Base-by-base conservation (phyloP, 202 grass and related monocot species). In the Setaria italica region DNA sequence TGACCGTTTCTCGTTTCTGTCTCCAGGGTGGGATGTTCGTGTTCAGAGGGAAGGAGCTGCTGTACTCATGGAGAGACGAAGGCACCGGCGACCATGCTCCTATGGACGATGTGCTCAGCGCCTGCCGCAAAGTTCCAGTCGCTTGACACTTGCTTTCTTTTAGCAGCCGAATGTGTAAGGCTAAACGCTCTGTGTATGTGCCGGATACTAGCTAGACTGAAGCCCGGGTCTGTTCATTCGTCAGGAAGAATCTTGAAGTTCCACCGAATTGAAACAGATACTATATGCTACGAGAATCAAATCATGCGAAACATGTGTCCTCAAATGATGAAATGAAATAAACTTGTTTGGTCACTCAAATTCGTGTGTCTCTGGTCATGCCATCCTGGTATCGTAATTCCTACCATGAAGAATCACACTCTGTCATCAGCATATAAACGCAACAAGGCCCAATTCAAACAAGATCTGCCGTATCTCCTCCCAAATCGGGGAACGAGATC, bases 21-120 rank as follows among this genome's bases (percentile, higher is more conserved):
- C 39, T 78, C n/a, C 88, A 98, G 93, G 95, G 95, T 30, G 95
- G 95, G 11, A 92, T 95, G 88, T 92, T 98, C 57, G 89, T 98
- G 72, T 98, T 98, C 72, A 94, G 62, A 80, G 95, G 93, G 9
- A 94, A 94, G 81, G 75, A 95, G 21, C n/a, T 94, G 86, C 13
- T 95, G 20, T 95, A 98, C 72, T 87, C 86, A 3, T 93, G 95
- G 81, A 98, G 86, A 86, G 95, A 95, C 62, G 84, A 98, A 92
- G 93, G 88, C 30, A 95, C 95, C 0, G 91, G 95, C 39, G 95
- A 98, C 76, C 95, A 98, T 76, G 95, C 93, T 14, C 89, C 91
- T 67, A 62, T 98, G 55, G 88, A 94, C 11, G 87, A 94, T 29
- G 83, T 98, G 17, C 78, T 95, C 49, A 29, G 82, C 51, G 79